Conservation (phyloP, 2,329 filamentous ascomycete genomes). For the Thielaviopsis cerberus region DNA sequence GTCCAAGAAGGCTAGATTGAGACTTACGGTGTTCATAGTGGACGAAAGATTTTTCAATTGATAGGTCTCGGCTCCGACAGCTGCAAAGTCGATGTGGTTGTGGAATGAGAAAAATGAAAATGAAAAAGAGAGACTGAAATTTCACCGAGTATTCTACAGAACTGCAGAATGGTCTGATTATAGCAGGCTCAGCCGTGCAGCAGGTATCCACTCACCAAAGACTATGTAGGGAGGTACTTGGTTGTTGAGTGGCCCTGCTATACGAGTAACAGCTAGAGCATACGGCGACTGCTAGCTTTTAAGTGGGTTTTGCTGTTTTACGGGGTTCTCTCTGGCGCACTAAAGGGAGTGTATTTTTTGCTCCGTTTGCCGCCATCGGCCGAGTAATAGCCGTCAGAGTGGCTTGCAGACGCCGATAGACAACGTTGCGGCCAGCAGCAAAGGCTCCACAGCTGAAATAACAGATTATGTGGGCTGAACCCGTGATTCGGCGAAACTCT, state of each 20-base stretch:
- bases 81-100: constrained; percentile 2
- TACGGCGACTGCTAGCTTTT: neutral
- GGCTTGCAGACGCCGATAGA: no score
- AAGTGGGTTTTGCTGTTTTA: neutral
- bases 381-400: neutral
- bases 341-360: no score
- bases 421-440: no score
- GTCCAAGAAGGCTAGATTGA: neutral
- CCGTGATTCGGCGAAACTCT: neutral
- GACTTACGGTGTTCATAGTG: constrained; percentile 38
- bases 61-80: no score
- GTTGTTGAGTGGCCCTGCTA: neutral
- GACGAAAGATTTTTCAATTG: neutral
- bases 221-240: neutral
- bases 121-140: neutral
- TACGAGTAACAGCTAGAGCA: neutral
- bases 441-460: no score
- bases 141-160: neutral
- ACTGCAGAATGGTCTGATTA: constrained; percentile 1
- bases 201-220: neutral
- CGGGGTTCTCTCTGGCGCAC: no score
- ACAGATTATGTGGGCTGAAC: no score
- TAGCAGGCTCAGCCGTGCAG: neutral
- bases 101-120: neutral
- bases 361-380: neutral